A percentile compares a stretch with the other conserved stretches of the same genome.
These are phyloP conservation scores for Leishmania braziliensis DNA, from an alignment of 208 protist species.

Conservation along the genomic window DNA sequence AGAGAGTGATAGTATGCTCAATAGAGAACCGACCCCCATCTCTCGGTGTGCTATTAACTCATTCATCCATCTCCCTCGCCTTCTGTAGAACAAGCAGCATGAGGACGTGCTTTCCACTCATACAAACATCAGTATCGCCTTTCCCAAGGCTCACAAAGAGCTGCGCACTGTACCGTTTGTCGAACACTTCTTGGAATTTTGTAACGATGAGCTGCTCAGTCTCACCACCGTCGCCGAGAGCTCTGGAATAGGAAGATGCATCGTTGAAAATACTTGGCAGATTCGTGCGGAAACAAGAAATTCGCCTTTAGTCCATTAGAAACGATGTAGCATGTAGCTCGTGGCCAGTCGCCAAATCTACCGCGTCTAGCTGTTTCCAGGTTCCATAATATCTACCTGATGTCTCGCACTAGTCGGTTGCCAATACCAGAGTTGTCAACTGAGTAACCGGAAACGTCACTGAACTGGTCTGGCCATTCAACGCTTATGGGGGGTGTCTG, in stretches of 20 bases:
- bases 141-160: conserved; percentile 44
- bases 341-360: conserved; percentile 33
- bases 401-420: not conserved
- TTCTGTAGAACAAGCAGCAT: conserved; percentile 29
- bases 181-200: conserved; percentile 16
- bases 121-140: conserved; percentile 32
- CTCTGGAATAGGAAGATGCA: not conserved
- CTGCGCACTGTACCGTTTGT: conserved; percentile 12
- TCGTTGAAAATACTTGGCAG: not conserved
- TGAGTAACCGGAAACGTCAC: conserved; percentile 23
- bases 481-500: conserved; percentile 15
- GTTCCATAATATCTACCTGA: conserved; percentile 21
- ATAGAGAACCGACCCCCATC: conserved; percentile 6
- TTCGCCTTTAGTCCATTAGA: conserved; percentile 33
- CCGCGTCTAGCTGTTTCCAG: conserved; percentile 24
- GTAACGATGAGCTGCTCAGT: conserved; percentile 32
- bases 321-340: conserved; percentile 37
- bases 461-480: conserved; percentile 24
- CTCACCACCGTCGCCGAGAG: conserved; percentile 15
- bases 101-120: conserved; percentile 34
- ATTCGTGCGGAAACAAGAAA: conserved; percentile 21
- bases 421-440: not conserved
- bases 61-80: not conserved
- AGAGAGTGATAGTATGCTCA: conserved; percentile 31
- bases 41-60: conserved; percentile 3